Conservation (phyloP, 805 yeast species). For the Candida hungchunana region DNA sequence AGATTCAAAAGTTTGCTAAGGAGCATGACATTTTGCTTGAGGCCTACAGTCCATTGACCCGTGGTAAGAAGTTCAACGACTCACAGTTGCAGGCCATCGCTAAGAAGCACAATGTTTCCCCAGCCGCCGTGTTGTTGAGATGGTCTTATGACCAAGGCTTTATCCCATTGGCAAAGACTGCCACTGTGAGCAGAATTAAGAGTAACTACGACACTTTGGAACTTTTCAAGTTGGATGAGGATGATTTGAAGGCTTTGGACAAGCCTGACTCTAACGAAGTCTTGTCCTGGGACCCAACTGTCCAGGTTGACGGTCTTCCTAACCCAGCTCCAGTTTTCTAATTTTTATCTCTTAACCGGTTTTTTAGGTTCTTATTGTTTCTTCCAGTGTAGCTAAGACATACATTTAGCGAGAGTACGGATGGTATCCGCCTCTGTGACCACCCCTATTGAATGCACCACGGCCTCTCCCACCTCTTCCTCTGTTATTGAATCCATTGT, state of each 20-base stretch:
- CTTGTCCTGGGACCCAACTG: no score
- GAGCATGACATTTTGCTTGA: constrained; percentile 1
- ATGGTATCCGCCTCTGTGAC: constrained; percentile 19
- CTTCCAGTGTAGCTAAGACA: no score
- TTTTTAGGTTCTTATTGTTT: no score
- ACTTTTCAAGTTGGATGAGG: constrained; percentile 14
- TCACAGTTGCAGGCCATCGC: constrained; percentile 14
- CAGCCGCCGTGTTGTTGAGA: constrained; percentile 14
- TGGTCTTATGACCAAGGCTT: constrained; percentile 22
- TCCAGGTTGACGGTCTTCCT: no score
- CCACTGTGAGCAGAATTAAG: constrained; percentile 11
- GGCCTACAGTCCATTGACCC: constrained; percentile 3
- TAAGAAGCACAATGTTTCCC: constrained; percentile 13
- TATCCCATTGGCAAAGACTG: constrained; percentile 16
- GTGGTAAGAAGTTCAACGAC: constrained; percentile 15
- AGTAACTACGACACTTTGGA: constrained; percentile 13
- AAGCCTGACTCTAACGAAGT: constrained; percentile 12
- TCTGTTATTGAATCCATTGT: constrained; percentile 26
- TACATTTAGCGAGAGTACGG: constrained; percentile 3
- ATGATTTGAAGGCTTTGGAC: constrained; percentile 11
- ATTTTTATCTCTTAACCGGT: no score
- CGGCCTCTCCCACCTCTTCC: constrained; percentile 22
- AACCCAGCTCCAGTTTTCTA: no score
- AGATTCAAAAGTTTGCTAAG: constrained; percentile 14
- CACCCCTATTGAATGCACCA: constrained; percentile 15